Conservation (phyloP, 495 filamentous ascomycete genomes). For the Penicillium tannophilum region DNA sequence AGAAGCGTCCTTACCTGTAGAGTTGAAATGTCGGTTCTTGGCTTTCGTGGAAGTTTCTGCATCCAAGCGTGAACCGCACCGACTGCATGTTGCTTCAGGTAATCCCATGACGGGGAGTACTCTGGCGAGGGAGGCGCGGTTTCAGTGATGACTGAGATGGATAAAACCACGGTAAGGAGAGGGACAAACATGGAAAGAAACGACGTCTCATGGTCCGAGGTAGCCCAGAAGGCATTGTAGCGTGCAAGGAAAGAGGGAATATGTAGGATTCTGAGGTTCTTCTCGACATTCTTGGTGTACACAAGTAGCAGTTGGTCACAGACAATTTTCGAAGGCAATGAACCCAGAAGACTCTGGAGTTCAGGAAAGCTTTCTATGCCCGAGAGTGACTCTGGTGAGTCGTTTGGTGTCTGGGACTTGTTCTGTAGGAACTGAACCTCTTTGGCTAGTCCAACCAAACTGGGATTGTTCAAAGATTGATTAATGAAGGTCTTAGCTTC, state of each 20-base stretch:
- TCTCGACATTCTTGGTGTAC: slow-evolving; percentile 30
- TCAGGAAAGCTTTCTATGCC: slow-evolving; percentile 20
- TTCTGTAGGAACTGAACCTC: slow-evolving; percentile 34
- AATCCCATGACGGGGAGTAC: slow-evolving; percentile 37
- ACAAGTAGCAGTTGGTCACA: slow-evolving; percentile 27
- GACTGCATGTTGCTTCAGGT: slow-evolving; percentile 30
- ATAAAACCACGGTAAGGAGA: slow-evolving; percentile 25
- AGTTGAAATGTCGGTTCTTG: slow-evolving; percentile 38
- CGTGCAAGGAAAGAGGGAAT: slow-evolving; percentile 26
- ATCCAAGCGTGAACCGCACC: slow-evolving; percentile 34
- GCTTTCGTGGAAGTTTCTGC: slow-evolving; percentile 37
- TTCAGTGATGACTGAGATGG: slow-evolving; percentile 20
- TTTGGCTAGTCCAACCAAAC: slow-evolving; percentile 25
- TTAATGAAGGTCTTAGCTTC: slow-evolving; percentile 31
- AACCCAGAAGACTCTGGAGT: slow-evolving; percentile 14
- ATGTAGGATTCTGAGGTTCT: slow-evolving; percentile 28
- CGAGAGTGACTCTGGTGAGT: slow-evolving; percentile 23
- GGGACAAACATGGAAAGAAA: slow-evolving; percentile 19
- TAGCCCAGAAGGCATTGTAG: slow-evolving; percentile 26
- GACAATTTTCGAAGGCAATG: slow-evolving; percentile 23
- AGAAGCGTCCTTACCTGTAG: slow-evolving; percentile 30
- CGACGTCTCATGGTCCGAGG: slow-evolving; percentile 10
- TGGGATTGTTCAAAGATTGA: slow-evolving; percentile 20
- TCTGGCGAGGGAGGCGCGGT: slow-evolving; percentile 34
- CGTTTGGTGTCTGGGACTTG: slow-evolving; percentile 15